phyloP scores from a whole-genome alignment of 306 rosid genomes.

The Dryas alaskensis region DNA sequence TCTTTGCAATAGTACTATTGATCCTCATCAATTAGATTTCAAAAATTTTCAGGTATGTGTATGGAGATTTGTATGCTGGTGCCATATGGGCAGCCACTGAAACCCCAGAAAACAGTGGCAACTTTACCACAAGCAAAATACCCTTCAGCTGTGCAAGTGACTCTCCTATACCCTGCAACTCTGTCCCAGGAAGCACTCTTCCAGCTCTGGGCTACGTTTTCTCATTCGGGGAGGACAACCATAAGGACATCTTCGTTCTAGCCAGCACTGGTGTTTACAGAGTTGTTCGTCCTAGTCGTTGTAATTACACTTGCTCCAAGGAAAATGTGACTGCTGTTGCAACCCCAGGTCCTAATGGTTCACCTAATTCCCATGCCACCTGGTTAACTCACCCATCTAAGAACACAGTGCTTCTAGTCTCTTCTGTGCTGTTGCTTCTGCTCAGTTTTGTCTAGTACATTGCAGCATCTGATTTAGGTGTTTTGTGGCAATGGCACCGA shows the following conservation, averaged over 20 bases:
- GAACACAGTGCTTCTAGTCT: conserved; percentile 18
- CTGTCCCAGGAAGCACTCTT: conserved; percentile 50
- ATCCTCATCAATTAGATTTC: background rate
- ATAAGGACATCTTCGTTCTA: conserved; percentile 62
- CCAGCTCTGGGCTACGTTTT: conserved; percentile 62
- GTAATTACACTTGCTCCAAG: conserved; percentile 58
- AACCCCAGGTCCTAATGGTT: conserved; percentile 29
- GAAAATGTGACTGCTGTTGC: conserved; percentile 49
- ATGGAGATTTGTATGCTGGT: conserved; percentile 71
- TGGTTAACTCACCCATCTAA: conserved; percentile 22
- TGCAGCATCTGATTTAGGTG: background rate
- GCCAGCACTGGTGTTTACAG: conserved; percentile 73
- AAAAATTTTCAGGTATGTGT: conserved; percentile 58
- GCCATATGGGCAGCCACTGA: conserved; percentile 75
- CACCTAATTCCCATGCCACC: conserved; percentile 33
- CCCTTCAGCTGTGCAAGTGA: conserved; percentile 68
- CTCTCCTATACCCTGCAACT: conserved; percentile 58
- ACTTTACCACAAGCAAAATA: conserved; percentile 49
- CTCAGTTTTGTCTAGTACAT: conserved; percentile 21
- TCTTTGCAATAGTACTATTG: background rate
- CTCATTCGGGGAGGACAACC: conserved; percentile 82
- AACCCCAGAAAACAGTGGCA: conserved; percentile 73
- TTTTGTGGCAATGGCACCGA: conserved; percentile 6
- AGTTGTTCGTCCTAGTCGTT: conserved; percentile 74
- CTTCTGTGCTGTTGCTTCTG: conserved; percentile 32